These are phyloP conservation scores for Penicillium mononematosum DNA, from an alignment of 495 filamentous ascomycete species.

Conservation along the genomic window DNA sequence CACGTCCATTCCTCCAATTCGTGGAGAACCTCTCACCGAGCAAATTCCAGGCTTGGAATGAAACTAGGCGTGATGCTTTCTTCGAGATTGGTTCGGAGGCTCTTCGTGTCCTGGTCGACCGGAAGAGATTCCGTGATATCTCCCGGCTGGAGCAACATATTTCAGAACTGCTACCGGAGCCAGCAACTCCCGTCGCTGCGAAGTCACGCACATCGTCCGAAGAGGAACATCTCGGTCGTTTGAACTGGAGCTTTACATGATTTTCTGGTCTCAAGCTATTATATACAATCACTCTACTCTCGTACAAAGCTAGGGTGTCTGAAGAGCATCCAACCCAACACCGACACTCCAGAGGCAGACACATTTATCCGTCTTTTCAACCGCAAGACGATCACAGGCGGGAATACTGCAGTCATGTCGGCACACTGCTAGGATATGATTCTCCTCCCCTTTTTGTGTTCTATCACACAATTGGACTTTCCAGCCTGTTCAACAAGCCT, in stretches of 20 bases:
- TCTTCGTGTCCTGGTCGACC: constrained; percentile 37
- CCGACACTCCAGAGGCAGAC: background rate
- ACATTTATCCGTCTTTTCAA: background rate
- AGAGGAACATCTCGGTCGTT: constrained; percentile 29
- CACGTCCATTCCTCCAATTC: constrained; percentile 33
- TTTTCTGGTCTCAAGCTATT: background rate
- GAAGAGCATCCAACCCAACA: background rate
- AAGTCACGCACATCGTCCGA: constrained; percentile 16
- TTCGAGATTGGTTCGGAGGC: constrained; percentile 36
- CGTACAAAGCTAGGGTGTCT: background rate
- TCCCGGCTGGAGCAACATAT: constrained; percentile 33
- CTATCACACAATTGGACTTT: background rate
- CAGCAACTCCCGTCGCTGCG: constrained; percentile 8
- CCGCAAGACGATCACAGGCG: background rate
- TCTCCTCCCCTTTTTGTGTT: background rate
- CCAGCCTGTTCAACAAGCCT: background rate
- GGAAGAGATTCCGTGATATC: constrained; percentile 29
- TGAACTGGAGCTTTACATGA: constrained; percentile 36
- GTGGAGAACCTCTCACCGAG: constrained; percentile 18
- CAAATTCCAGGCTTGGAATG: constrained; percentile 21
- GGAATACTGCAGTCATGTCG: background rate
- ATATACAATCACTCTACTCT: background rate
- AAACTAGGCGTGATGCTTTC: constrained; percentile 26
- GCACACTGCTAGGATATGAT: background rate
- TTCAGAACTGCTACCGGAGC: constrained; percentile 31